Percentiles rank a stretch among this genome's conserved stretches.
These are phyloP conservation scores for Pseudonitzschia pungens DNA, from an alignment of 108 stramenopile species.

Conservation along the genomic window DNA sequence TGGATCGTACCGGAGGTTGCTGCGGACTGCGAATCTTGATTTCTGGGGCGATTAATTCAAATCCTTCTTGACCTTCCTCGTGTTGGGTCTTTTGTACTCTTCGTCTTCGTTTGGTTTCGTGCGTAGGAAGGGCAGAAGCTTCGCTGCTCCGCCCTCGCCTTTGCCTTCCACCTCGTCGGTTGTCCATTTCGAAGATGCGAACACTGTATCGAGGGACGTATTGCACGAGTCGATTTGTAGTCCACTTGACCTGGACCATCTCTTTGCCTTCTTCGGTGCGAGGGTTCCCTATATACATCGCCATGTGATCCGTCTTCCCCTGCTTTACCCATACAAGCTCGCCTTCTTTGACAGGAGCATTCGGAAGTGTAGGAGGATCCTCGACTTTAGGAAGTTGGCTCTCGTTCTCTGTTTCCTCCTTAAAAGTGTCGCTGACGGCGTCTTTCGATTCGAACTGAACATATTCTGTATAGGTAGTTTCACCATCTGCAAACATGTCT, in stretches of 20 bases:
- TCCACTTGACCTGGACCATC: background rate
- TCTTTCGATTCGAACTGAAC: background rate
- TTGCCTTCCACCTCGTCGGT: background rate
- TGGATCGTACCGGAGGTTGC: too few relatives aligned
- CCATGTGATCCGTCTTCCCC: constrained; percentile 9
- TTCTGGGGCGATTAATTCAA: too few relatives aligned
- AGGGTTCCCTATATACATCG: background rate
- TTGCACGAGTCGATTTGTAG: background rate
- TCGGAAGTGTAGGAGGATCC: background rate
- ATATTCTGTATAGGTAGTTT: background rate
- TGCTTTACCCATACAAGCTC: background rate
- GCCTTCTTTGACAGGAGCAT: background rate
- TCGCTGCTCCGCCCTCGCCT: background rate
- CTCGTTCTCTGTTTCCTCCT: background rate
- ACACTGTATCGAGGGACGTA: background rate
- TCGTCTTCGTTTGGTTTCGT: too few relatives aligned
- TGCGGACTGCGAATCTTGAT: too few relatives aligned
- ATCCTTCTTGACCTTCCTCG: too few relatives aligned
- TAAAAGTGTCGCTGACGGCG: background rate
- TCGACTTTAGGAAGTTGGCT: background rate
- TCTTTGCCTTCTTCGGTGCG: background rate
- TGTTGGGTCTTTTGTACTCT: too few relatives aligned
- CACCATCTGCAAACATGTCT: too few relatives aligned
- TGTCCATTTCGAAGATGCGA: background rate
- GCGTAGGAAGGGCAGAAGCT: too few relatives aligned